Base-by-base conservation (phyloP, 78 protist species). In the Corallochytrium limacisporum region DNA sequence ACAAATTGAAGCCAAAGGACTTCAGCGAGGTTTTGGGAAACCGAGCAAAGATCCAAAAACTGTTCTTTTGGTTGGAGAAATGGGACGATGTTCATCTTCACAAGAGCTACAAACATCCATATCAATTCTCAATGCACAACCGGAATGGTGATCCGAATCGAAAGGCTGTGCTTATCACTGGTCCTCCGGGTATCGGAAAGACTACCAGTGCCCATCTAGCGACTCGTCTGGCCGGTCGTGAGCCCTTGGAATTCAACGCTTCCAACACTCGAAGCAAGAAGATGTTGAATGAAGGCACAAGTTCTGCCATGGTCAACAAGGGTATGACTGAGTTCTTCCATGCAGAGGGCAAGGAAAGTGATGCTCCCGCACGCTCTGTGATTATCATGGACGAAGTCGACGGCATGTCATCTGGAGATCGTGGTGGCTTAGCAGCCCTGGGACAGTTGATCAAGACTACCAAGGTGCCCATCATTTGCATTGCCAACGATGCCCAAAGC, bases 331-430 rank as follows among this genome's bases (percentile, higher is more conserved):
- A 78, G 40, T 75, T 68, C 79, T 66, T 69, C 38, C 22, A 40
- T 16, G 42, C 31, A 6, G 62, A 5, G 24, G 18, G 44, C 15
- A 59, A 4, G 42, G 72, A 39, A 32, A 53, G 38, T 60, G 47
- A 10, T 18, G 31, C 31, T 43, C 16, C 33, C 43, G 26, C 6
- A 24, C 35, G 42, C 28, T 36, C 47, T 9, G 38, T 86, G 39
- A 44, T 72, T 13, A 68, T 93, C 51, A 82, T 95, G 92, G 98
- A 95, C 66, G 99, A 95, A 65, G 89, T 92, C 16, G 99, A 93
- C 48, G 98, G 99, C 9, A 86, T 90, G 91, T 59, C 86, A 13
- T 55, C 73, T 32, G 97, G 96, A 29, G 99, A 96, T 61, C 59
- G 93, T 4, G 99, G 99, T 24, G 99, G 99, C 38, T 37, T 15